Evolutionary conservation across 305 asterid species (phyloP).

Genomic region (Galium porrigens): DNA sequence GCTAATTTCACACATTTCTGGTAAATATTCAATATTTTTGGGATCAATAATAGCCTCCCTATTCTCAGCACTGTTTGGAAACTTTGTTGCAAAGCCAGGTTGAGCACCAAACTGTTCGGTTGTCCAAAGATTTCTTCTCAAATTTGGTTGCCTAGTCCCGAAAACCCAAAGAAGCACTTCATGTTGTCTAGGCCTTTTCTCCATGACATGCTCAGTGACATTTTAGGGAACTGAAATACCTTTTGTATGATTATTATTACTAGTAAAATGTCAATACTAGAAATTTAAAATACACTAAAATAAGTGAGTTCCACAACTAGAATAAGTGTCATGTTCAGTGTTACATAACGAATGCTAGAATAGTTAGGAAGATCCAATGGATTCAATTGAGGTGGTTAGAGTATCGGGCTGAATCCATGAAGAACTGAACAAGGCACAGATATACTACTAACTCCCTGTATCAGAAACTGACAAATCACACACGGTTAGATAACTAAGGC

Average conservation of each 20-base stretch:
- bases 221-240: neutral
- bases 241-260: too few relatives aligned
- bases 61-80: neutral
- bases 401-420: neutral
- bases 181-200: neutral
- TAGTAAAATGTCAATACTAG: too few relatives aligned
- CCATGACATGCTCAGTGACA: neutral
- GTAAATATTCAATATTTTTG: neutral
- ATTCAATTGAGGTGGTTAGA: neutral
- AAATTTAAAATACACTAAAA: too few relatives aligned
- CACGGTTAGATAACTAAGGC: neutral
- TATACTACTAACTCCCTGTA: neutral
- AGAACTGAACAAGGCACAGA: neutral
- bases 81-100: neutral
- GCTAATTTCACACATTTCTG: neutral
- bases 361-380: slow-evolving; percentile 1
- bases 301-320: neutral
- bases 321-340: neutral
- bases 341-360: neutral
- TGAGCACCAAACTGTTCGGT: neutral
- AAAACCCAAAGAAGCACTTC: neutral
- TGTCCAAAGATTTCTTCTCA: neutral
- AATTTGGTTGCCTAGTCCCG: neutral
- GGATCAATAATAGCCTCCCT: neutral
- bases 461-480: neutral